These are phyloP conservation scores for Myxozyma neotropica DNA, from an alignment of 805 yeast species.

Conservation along the genomic window DNA sequence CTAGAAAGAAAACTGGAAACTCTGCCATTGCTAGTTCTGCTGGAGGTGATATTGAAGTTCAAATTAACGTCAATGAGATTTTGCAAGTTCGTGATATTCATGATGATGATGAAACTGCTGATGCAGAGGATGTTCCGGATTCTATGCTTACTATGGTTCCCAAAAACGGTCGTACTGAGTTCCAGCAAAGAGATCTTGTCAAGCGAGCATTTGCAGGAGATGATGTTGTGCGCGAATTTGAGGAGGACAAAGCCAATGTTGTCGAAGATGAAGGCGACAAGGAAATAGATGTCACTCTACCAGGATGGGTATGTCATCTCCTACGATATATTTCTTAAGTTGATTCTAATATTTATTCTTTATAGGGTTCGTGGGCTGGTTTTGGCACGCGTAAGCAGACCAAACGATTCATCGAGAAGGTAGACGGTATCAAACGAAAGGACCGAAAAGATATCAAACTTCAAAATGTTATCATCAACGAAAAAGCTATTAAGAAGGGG, in stretches of 20 bases:
- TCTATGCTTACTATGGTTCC: slow-evolving; percentile 35
- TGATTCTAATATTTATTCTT: background rate
- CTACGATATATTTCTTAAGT: background rate
- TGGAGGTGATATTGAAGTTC: slow-evolving; percentile 28
- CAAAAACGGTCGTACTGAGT: slow-evolving; percentile 33
- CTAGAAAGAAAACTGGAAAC: slow-evolving; percentile 43
- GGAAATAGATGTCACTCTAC: slow-evolving; percentile 80
- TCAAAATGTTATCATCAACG: slow-evolving; percentile 86
- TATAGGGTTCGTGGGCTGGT: slow-evolving; percentile 87
- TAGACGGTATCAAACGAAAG: slow-evolving; percentile 75
- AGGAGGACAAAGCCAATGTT: slow-evolving; percentile 68
- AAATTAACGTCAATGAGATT: slow-evolving; percentile 49
- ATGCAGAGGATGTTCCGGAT: slow-evolving; percentile 42
- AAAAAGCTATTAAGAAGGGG: slow-evolving; percentile 79
- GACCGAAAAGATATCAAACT: slow-evolving; percentile 76
- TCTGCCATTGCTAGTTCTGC: slow-evolving; percentile 31
- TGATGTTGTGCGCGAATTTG: slow-evolving; percentile 82
- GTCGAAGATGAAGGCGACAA: slow-evolving; percentile 81
- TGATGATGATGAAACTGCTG: slow-evolving; percentile 50
- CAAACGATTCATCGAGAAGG: slow-evolving; percentile 66
- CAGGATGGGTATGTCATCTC: slow-evolving; percentile 70
- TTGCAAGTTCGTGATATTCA: slow-evolving; percentile 56
- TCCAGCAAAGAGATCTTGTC: slow-evolving; percentile 79
- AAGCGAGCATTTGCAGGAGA: slow-evolving; percentile 97
- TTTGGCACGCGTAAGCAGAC: slow-evolving; percentile 50